These are phyloP conservation scores for Pyrenophora graminea DNA, from an alignment of 2,329 filamentous ascomycete species.

Conservation along the genomic window DNA sequence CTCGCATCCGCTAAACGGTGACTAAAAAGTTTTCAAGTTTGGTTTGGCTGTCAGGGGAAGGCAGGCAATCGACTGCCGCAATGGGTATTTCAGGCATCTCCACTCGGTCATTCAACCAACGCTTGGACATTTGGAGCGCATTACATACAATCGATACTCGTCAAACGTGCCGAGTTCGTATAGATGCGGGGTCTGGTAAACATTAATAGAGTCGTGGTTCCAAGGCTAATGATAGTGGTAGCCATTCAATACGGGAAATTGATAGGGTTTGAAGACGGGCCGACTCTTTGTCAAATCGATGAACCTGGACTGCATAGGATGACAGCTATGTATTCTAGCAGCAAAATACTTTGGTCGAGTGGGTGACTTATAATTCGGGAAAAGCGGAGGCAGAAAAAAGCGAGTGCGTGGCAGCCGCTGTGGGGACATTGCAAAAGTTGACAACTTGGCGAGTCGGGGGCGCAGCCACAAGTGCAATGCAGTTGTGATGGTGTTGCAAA, in stretches of 20 bases:
- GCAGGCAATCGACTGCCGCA: too few relatives aligned
- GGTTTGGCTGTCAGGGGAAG: too few relatives aligned
- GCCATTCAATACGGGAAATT: not conserved
- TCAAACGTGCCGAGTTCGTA: not conserved
- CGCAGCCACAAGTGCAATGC: slow-evolving; percentile 24
- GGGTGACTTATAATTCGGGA: not conserved
- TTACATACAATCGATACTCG: not conserved
- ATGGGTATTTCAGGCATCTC: too few relatives aligned
- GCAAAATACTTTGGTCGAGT: too few relatives aligned
- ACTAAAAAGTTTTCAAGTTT: too few relatives aligned
- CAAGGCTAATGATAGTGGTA: not conserved
- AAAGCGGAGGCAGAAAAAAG: not conserved
- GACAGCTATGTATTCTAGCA: too few relatives aligned
- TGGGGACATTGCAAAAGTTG: slow-evolving; percentile 24
- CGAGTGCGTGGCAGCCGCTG: slow-evolving; percentile 18
- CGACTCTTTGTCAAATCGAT: not conserved
- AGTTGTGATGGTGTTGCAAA: slow-evolving; percentile 33
- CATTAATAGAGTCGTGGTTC: not conserved
- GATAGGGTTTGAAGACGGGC: not conserved
- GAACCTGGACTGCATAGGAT: too few relatives aligned
- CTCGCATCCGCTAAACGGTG: too few relatives aligned
- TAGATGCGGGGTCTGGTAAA: not conserved
- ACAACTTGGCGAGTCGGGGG: slow-evolving; percentile 11
- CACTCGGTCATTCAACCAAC: not conserved
- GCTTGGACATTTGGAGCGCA: not conserved